Percentiles rank a stretch among this genome's conserved stretches.
phyloP scores from a whole-genome alignment of 306 rosid species.

The Cicer yamashitae region DNA sequence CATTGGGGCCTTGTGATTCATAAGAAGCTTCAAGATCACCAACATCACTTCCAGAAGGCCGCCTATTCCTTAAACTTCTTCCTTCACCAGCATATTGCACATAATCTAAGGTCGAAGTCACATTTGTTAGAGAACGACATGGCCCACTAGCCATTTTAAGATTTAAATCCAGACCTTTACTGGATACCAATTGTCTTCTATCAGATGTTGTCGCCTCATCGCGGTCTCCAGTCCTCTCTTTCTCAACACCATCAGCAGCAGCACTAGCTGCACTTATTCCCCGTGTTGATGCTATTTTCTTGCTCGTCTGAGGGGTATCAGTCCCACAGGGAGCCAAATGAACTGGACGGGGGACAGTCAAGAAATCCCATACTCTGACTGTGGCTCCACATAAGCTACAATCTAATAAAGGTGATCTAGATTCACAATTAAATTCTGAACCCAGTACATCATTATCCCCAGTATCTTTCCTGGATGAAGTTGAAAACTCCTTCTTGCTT shows the following conservation, averaged over 20 bases:
- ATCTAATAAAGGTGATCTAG: conserved; percentile 87
- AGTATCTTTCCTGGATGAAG: conserved; percentile 54
- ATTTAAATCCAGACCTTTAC: conserved; percentile 66
- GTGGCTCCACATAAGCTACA: conserved; percentile 98
- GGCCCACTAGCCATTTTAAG: conserved; percentile 76
- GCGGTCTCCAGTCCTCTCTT: conserved; percentile 79
- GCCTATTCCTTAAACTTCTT: conserved; percentile 71
- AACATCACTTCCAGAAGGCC: conserved; percentile 81
- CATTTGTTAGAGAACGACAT: conserved; percentile 59
- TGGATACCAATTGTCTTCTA: conserved; percentile 55
- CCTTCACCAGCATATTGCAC: conserved; percentile 66
- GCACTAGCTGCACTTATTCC: conserved; percentile 97
- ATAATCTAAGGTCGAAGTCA: conserved; percentile 56
- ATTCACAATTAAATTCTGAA: conserved; percentile 66
- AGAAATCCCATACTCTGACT: conserved; percentile 83
- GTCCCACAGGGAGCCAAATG: conserved; percentile 71
- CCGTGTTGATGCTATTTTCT: conserved; percentile 86
- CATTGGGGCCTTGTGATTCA: conserved; percentile 85
- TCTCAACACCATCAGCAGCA: conserved; percentile 74
- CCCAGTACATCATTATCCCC: conserved; percentile 52
- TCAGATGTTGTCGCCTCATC: conserved; percentile 92
- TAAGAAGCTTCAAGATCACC: conserved; percentile 85
- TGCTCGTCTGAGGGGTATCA: conserved; percentile 86
- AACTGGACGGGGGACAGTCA: conserved; percentile 79
- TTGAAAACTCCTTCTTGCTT: conserved; percentile 53